Evolutionary conservation across 257 asterid species (phyloP).

Genomic region (Euphrasia confusa): DNA sequence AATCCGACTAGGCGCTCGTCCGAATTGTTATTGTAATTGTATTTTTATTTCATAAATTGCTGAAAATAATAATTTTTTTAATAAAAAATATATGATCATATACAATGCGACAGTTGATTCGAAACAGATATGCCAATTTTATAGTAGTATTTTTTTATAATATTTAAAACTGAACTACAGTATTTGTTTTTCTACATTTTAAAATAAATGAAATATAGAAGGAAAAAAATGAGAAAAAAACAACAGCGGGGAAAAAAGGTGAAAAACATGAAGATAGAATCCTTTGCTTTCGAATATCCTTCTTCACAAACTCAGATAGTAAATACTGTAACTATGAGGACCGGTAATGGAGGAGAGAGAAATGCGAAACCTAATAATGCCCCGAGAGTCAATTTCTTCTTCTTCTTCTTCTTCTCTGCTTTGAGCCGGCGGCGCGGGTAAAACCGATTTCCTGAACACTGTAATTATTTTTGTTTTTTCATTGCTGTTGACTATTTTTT

Average conservation of each 20-base stretch:
- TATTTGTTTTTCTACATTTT: too few relatives aligned
- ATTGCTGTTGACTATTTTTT: conserved; percentile 12
- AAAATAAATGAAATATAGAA: too few relatives aligned
- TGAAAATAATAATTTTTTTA: neutral
- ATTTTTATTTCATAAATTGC: neutral
- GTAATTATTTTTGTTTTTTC: neutral
- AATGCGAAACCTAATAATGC: neutral
- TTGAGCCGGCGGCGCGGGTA: neutral
- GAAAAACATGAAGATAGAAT: neutral
- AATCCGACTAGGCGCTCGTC: neutral
- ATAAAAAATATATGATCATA: too few relatives aligned
- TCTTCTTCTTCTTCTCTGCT: neutral
- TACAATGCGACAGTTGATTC: too few relatives aligned
- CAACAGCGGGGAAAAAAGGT: neutral
- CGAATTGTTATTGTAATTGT: too few relatives aligned
- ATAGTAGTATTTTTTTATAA: too few relatives aligned
- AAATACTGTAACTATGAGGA: neutral
- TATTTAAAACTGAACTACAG: too few relatives aligned
- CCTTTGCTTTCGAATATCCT: neutral
- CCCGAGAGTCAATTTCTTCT: neutral
- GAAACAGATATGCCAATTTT: too few relatives aligned
- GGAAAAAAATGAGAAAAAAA: too few relatives aligned
- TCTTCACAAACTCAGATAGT: neutral
- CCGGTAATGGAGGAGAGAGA: neutral
- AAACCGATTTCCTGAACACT: neutral